phyloP scores from a whole-genome alignment of 257 asterid genomes.

The Gentiana macrophylla region DNA sequence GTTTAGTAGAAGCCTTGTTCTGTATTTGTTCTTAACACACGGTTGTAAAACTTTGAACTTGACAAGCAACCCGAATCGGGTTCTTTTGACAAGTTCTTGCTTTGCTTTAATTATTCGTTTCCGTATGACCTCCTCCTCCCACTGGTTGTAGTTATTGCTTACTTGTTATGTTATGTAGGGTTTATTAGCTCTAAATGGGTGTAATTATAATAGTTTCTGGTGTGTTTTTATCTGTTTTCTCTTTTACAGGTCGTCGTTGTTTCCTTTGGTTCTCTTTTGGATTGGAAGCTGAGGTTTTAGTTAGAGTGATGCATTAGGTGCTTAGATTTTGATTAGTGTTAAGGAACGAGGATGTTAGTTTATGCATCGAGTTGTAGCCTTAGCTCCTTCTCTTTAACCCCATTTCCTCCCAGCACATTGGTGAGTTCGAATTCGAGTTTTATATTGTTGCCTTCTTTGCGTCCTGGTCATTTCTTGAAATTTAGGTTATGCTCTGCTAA shows the following conservation, averaged over 20 bases:
- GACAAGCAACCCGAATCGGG: background rate
- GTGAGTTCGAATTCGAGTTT: conserved; percentile 15
- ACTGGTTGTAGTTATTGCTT: background rate
- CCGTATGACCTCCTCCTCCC: background rate
- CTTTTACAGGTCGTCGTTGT: background rate
- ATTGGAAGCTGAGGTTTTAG: background rate
- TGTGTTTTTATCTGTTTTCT: background rate
- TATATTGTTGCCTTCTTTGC: conserved; percentile 12
- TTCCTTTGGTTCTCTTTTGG: background rate
- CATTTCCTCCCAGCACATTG: conserved; percentile 14
- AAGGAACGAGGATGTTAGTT: conserved; percentile 22
- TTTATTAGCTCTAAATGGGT: background rate
- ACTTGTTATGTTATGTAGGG: background rate
- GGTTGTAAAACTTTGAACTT: background rate
- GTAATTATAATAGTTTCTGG: background rate
- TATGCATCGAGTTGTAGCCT: conserved; percentile 18
- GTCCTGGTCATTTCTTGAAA: conserved; percentile 12
- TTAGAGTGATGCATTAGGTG: background rate
- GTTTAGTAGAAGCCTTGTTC: background rate
- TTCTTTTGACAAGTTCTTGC: background rate
- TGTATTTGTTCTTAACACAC: background rate
- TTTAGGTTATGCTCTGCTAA: conserved; percentile 29
- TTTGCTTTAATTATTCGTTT: background rate
- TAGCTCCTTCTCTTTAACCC: conserved; percentile 15
- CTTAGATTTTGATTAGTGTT: background rate